Evolutionary conservation across 2,329 filamentous ascomycete genomes (phyloP).

Genomic region (Ascochyta rabiei): DNA sequence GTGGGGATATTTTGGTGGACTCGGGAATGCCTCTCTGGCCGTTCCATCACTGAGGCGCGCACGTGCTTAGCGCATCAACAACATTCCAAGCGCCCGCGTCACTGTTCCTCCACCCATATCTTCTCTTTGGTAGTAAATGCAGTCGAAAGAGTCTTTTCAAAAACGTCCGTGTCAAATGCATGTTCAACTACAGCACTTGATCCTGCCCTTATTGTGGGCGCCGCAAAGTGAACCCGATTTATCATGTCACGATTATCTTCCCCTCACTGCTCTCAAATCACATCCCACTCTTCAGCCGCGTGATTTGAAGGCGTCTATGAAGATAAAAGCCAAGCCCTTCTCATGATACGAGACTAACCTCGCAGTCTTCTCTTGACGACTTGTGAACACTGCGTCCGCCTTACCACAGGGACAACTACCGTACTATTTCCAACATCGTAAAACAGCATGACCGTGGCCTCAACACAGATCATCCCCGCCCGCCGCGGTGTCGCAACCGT

Average conservation of each 20-base stretch:
- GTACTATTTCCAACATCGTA: too few species aligned
- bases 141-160: background rate
- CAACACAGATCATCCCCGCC: constrained; percentile 48
- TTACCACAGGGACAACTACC: too few species aligned
- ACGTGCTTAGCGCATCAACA: constrained; percentile 11
- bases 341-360: too few species aligned
- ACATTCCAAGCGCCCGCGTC: background rate
- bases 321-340: background rate
- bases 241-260: constrained; percentile 6
- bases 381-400: too few species aligned
- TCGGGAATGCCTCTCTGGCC: constrained; percentile 34
- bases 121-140: background rate
- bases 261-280: constrained; percentile 6
- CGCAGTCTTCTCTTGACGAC: background rate
- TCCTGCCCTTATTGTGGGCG: background rate
- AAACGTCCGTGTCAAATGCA: too few species aligned
- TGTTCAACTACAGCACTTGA: too few species aligned
- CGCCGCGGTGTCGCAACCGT: constrained; percentile 52
- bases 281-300: background rate
- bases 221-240: background rate
- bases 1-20: constrained; percentile 39
- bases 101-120: background rate
- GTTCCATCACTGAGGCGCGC: constrained; percentile 8
- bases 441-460: constrained; percentile 14
- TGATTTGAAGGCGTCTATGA: background rate